Conservation (phyloP, 805 yeast genomes). For the Metschnikowia picachoensis region DNA sequence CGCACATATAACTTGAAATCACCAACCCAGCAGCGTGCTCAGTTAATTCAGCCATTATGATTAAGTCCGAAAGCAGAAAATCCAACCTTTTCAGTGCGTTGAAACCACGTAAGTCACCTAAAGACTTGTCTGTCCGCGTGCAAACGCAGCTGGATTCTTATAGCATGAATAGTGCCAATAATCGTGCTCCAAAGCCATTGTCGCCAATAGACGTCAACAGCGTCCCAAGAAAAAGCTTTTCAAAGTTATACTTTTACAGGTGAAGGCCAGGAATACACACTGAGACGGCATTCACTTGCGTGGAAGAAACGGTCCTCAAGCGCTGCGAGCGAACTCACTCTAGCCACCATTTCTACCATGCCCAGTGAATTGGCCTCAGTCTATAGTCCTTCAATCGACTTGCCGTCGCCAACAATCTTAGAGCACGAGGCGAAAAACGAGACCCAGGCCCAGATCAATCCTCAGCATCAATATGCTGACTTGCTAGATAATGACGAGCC, state of each 20-base stretch:
- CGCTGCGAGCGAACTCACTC: conserved; percentile 13
- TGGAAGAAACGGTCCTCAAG: conserved; percentile 7
- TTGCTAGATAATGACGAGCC: conserved; percentile 8
- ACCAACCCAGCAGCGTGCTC: not conserved
- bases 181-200: not conserved
- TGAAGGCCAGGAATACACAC: not conserved
- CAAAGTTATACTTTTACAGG: not conserved
- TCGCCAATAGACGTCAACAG: conserved; percentile 3
- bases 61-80: conserved; percentile 10
- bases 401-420: conserved; percentile 2
- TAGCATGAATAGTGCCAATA: not conserved
- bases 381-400: conserved; percentile 8
- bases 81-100: conserved; percentile 10
- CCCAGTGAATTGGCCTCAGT: conserved; percentile 10
- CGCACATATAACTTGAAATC: no score
- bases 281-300: conserved; percentile 4
- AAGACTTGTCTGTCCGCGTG: conserved; percentile 9
- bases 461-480: conserved; percentile 5
- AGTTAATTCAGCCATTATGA: not conserved
- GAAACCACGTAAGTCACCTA: conserved; percentile 10
- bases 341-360: conserved; percentile 10
- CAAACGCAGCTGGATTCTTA: not conserved
- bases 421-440: not conserved
- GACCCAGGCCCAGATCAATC: not conserved
- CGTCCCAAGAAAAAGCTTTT: not conserved